These are phyloP conservation scores for Fragaria vesca DNA, from an alignment of 306 rosid genomes.

Conservation along the genomic window DNA sequence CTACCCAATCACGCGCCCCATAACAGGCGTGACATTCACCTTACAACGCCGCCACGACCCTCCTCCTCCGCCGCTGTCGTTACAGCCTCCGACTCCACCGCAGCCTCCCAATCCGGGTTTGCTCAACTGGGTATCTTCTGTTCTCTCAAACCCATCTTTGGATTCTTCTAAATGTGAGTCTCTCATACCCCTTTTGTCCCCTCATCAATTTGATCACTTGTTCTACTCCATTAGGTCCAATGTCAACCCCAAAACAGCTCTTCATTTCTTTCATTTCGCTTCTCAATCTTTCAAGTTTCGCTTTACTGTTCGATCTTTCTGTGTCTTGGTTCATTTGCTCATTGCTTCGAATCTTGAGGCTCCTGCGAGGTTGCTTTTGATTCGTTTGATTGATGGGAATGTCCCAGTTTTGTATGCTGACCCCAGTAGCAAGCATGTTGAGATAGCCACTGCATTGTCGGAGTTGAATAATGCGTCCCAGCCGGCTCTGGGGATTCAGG, in stretches of 20 bases:
- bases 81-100: neutral
- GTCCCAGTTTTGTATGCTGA: neutral
- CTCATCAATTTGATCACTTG: neutral
- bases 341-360: neutral
- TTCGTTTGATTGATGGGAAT: constrained; percentile 4
- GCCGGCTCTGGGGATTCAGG: neutral
- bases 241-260: neutral
- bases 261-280: neutral
- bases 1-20: neutral
- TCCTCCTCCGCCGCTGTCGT: neutral
- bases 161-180: constrained; percentile 4
- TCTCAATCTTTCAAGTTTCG: neutral
- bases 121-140: neutral
- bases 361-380: neutral
- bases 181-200: constrained; percentile 1
- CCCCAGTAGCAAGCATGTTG: neutral
- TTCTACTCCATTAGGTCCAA: constrained; percentile 2
- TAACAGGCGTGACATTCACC: neutral
- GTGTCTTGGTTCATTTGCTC: neutral
- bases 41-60: neutral
- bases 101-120: neutral
- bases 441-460: neutral
- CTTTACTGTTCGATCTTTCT: neutral
- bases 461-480: neutral
- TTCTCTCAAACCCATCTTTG: neutral